These are phyloP conservation scores for Poa annua DNA, from an alignment of 176 grass and related monocot genomes.

Conservation along the genomic window DNA sequence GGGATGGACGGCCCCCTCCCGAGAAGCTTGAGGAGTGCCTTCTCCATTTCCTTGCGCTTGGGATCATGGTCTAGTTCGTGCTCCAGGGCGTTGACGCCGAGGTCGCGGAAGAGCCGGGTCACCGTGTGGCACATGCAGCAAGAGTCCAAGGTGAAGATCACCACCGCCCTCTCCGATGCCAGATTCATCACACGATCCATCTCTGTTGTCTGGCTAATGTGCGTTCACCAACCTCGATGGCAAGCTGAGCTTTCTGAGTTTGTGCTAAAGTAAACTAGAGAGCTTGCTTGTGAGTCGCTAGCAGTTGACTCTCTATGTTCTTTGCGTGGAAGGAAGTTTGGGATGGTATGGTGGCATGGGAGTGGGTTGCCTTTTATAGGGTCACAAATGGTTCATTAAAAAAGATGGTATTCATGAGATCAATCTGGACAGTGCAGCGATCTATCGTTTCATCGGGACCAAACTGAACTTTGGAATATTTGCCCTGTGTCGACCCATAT, in stretches of 20 bases:
- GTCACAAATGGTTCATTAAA: not conserved
- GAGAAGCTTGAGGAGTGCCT: slow-evolving; percentile 49
- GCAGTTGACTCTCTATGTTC: not conserved
- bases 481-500: not conserved
- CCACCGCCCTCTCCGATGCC: slow-evolving; percentile 68
- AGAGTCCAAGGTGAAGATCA: slow-evolving; percentile 75
- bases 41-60: slow-evolving; percentile 65
- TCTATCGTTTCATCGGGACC: not conserved
- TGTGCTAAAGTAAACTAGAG: not conserved
- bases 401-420: not conserved
- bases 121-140: slow-evolving; percentile 88
- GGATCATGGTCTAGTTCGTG: slow-evolving; percentile 64
- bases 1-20: slow-evolving; percentile 47
- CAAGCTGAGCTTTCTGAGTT: not conserved
- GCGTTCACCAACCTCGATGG: not conserved
- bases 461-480: not conserved
- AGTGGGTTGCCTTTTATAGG: slow-evolving; percentile 41
- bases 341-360: slow-evolving; percentile 30
- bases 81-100: slow-evolving; percentile 58
- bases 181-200: slow-evolving; percentile 72
- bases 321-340: not conserved
- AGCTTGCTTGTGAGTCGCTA: not conserved
- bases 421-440: slow-evolving; percentile 3
- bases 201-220: not conserved
- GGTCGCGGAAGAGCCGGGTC: slow-evolving; percentile 64